Evolutionary conservation across 345 rosid genomes (phyloP).

Genomic region (Hibiscus tridactylites): DNA sequence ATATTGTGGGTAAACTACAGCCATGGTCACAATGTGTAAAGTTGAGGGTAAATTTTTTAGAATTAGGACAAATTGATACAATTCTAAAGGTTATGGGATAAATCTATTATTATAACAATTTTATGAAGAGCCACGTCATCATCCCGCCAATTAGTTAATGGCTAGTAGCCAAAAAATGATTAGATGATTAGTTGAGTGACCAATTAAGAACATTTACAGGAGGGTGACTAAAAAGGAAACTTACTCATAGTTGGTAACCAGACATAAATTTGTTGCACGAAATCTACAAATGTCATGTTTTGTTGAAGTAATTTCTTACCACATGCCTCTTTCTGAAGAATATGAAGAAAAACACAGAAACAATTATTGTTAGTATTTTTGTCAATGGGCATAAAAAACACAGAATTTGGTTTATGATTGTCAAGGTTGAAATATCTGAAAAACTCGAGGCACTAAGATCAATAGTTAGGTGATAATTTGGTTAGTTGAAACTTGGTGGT

Average conservation of each 20-base stretch:
- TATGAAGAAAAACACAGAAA: neutral
- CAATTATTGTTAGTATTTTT: neutral
- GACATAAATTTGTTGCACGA: conserved; percentile 3
- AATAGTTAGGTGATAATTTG: neutral
- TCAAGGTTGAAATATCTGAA: neutral
- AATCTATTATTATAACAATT: too few relatives aligned
- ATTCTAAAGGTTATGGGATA: too few relatives aligned
- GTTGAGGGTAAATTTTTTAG: too few relatives aligned
- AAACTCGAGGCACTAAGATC: neutral
- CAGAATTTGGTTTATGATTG: neutral
- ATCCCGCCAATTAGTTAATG: too few relatives aligned
- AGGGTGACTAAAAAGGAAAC: too few relatives aligned
- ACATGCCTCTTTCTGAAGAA: neutral
- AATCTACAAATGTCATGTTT: neutral
- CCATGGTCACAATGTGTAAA: too few relatives aligned
- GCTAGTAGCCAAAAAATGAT: too few relatives aligned
- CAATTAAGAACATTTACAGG: too few relatives aligned
- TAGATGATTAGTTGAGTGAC: too few relatives aligned
- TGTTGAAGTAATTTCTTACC: neutral
- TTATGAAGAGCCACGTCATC: too few relatives aligned
- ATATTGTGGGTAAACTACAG: neutral
- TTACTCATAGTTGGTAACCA: neutral
- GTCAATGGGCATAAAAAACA: neutral
- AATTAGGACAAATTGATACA: too few relatives aligned
- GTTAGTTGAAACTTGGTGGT: neutral